Conservation (phyloP, 2,329 filamentous ascomycete species). For the Lecanoromycetidae sp. region DNA sequence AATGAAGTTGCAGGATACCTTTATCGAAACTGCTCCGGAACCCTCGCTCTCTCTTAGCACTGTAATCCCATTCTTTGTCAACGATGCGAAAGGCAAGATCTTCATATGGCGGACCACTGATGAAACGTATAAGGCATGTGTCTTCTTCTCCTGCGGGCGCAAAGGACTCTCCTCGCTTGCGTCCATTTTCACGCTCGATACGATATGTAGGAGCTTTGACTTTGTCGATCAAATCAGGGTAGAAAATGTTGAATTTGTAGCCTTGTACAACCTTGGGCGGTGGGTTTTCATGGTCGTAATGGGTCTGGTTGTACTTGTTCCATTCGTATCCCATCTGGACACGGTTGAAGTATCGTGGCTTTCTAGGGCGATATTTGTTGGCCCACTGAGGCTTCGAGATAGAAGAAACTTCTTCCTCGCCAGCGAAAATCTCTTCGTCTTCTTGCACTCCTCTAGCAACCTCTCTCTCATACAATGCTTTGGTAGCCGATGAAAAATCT, state of each 20-base stretch:
- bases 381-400: slow-evolving; percentile 62
- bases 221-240: slow-evolving; percentile 92
- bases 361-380: slow-evolving; percentile 73
- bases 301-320: slow-evolving; percentile 99
- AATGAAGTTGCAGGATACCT: slow-evolving; percentile 91
- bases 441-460: slow-evolving; percentile 82
- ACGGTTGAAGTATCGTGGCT: slow-evolving; percentile 93
- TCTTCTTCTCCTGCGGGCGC: slow-evolving; percentile 91
- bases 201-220: slow-evolving; percentile 88
- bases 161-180: slow-evolving; percentile 80
- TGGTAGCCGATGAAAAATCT: slow-evolving; percentile 76
- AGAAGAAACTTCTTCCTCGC: slow-evolving; percentile 66
- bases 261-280: slow-evolving; percentile 96
- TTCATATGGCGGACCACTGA: slow-evolving; percentile 89
- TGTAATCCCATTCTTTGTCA: slow-evolving; percentile 98
- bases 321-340: slow-evolving; percentile 99
- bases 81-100: slow-evolving; percentile 96
- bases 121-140: slow-evolving; percentile 90
- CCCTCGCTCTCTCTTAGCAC: slow-evolving; percentile 82
- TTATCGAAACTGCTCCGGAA: slow-evolving; percentile 97
- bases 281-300: slow-evolving; percentile 97
- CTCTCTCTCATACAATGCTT: slow-evolving; percentile 82
- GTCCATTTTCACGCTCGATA: slow-evolving; percentile 85
- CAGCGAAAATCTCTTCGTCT: slow-evolving; percentile 90
- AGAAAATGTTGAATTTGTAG: slow-evolving; percentile 99